A percentile compares a stretch with the other conserved stretches of the same genome.
These are phyloP conservation scores for Cladophialophora exuberans DNA, from an alignment of 2,329 filamentous ascomycete species.

Conservation along the genomic window DNA sequence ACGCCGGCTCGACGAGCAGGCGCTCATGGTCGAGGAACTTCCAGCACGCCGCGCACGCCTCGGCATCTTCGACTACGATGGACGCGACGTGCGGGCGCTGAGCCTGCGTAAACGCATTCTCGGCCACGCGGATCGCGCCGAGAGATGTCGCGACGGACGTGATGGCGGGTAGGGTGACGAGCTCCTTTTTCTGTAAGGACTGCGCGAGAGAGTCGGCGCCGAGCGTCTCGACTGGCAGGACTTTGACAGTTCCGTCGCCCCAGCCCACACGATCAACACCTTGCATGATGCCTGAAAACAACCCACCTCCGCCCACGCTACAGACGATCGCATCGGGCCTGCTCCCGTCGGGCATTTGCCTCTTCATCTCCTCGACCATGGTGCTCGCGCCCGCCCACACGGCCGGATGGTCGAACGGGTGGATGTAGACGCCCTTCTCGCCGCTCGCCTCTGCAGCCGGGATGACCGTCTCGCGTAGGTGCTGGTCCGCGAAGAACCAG, in stretches of 20 bases:
- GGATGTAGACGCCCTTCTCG: constrained; percentile 52
- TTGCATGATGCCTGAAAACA: constrained; percentile 75
- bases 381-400: constrained; percentile 53
- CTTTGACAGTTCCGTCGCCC: constrained; percentile 42
- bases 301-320: constrained; percentile 77
- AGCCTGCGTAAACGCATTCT: constrained; percentile 68
- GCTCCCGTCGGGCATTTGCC: constrained; percentile 43
- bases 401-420: constrained; percentile 50
- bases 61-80: constrained; percentile 70
- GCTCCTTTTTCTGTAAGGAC: constrained; percentile 57
- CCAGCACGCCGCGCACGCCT: constrained; percentile 77
- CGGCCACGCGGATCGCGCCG: constrained; percentile 72
- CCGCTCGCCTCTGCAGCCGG: constrained; percentile 35
- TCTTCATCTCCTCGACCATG: constrained; percentile 48
- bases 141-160: constrained; percentile 76
- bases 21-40: constrained; percentile 80
- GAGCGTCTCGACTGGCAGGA: constrained; percentile 75
- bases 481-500: constrained; percentile 71
- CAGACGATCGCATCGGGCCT: constrained; percentile 73
- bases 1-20: constrained; percentile 80
- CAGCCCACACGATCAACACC: constrained; percentile 56
- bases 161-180: constrained; percentile 70
- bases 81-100: constrained; percentile 58
- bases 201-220: constrained; percentile 72
- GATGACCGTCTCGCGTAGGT: constrained; percentile 60